Evolutionary conservation across 441 rosid genomes (phyloP), one percentile per base, ranked within the genome.

Genomic region (Pelargonium myrrhifolium): DNA sequence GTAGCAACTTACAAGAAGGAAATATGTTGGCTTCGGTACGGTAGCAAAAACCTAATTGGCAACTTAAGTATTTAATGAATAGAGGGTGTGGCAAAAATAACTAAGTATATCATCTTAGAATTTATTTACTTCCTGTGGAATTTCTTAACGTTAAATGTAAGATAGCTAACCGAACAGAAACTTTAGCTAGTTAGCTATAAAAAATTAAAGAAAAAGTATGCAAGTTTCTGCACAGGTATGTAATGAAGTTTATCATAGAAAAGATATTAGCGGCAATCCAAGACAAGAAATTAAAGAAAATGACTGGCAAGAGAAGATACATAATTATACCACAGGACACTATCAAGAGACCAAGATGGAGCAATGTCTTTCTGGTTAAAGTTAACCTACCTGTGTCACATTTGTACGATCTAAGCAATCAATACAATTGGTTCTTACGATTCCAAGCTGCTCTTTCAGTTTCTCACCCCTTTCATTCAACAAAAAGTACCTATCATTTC

Each of bases 391-490:
- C 95, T 95, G 98, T 42, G 98, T 95, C 75, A 92, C 99, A 82
- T 95, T 92, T 59, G 98, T 95, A 73, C 98, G 95, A 77, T 95
- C 99, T 74, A 95, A 86, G 85, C 99, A 95, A 81, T 95, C 99
- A 62, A 95, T 92, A 80, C 99, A 95, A 75, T 95, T 95, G 72
- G 95, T 84, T 85, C 98, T 87, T 18, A 85, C 92, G 83, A 91
- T 81, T 74, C 97, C 99, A 76, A 78, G 81, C 79, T 95, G 98
- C 81, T 87, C 92, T 84, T 90, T 92, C 87, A 86, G 85, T 81
- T 90, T 95, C 75, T 95, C 99, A 75, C 92, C 86, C 82, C 89
- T 95, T 68, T 90, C 97, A 74, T 87, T 90, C 82, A 87, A 68
- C 68, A 95, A 78, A 76, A 92, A 85, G 75, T 90, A 92, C 84